phyloP scores from a whole-genome alignment of 2,329 filamentous ascomycete genomes.

The Colletotrichum noveboracense region DNA sequence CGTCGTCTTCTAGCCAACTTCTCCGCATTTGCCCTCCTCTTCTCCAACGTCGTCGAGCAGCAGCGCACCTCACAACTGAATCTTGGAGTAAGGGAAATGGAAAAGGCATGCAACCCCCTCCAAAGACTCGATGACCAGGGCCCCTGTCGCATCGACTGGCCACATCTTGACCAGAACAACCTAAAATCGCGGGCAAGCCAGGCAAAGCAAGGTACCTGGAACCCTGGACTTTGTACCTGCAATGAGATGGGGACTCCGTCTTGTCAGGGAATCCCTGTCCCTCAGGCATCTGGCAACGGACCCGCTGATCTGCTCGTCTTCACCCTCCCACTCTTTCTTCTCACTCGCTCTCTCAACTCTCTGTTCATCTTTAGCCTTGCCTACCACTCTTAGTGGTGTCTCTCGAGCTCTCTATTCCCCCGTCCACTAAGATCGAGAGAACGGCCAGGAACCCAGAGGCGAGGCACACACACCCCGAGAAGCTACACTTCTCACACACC shows the following conservation, averaged over 20 bases:
- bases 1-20: not conserved
- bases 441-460: conserved; percentile 1
- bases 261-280: conserved; percentile 9
- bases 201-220: conserved; percentile 14
- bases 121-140: conserved; percentile 3
- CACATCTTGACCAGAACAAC: conserved; percentile 20
- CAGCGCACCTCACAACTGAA: not conserved
- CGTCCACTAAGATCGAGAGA: conserved; percentile 16
- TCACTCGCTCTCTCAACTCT: conserved; percentile 3
- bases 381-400: conserved; percentile 2
- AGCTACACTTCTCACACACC: conserved; percentile 6
- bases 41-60: conserved; percentile 9
- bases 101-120: conserved; percentile 9
- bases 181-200: conserved; percentile 21
- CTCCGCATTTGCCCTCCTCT: conserved; percentile 6
- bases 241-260: conserved; percentile 2
- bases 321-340: conserved; percentile 11
- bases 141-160: conserved; percentile 12
- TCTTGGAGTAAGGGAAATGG: not conserved
- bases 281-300: conserved; percentile 15
- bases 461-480: conserved; percentile 13
- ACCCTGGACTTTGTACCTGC: conserved; percentile 14
- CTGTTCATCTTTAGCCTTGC: conserved; percentile 9
- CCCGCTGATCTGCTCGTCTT: conserved; percentile 24
- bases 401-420: conserved; percentile 3